These are phyloP conservation scores for Trametes coccinea DNA, from an alignment of 768 basidiomycete species.

Conservation along the genomic window DNA sequence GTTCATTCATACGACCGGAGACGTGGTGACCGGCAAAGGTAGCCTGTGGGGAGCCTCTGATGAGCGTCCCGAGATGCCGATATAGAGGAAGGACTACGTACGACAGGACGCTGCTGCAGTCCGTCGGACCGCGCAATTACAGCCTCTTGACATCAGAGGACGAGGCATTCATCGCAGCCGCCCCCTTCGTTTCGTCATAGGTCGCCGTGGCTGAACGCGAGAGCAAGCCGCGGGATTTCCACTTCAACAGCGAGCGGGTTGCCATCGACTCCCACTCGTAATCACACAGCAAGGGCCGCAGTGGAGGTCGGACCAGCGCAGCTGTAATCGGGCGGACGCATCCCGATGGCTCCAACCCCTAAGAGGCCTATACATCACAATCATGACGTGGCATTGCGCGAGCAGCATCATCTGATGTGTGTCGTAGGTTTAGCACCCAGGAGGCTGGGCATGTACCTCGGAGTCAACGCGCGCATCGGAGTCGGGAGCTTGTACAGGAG, in stretches of 20 bases:
- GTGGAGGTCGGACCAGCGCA: background rate
- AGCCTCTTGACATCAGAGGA: background rate
- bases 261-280: background rate
- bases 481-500: background rate
- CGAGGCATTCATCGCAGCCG: slow-evolving; percentile 3
- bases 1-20: background rate
- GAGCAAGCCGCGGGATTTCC: no score
- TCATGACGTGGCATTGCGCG: no score
- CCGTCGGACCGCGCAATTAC: background rate
- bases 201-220: background rate
- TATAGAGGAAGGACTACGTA: background rate
- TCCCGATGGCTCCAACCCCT: background rate
- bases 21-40: background rate
- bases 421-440: no score
- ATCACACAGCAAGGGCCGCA: background rate
- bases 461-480: background rate
- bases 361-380: no score
- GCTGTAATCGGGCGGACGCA: background rate
- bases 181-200: background rate
- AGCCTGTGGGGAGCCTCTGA: no score
- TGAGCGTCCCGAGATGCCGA: background rate
- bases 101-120: background rate
- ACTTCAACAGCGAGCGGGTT: no score
- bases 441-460: background rate
- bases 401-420: no score